Conservation (phyloP, 805 yeast genomes). For the Blastobotrys mokoenaii region DNA sequence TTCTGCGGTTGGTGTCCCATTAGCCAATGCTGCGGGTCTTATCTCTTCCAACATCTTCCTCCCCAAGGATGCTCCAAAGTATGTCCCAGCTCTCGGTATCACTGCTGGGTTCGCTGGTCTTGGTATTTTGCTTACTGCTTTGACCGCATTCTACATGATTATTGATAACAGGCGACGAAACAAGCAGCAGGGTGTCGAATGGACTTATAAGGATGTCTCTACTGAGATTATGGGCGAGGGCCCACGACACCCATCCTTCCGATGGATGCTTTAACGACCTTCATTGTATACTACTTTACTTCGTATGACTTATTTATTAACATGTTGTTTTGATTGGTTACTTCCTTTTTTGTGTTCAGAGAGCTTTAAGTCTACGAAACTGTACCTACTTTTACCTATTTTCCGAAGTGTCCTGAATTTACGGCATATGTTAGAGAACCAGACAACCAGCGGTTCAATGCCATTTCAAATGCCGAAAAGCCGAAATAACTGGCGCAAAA, state of each 20-base stretch:
- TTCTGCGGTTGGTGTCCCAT: slow-evolving; percentile 43
- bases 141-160: slow-evolving; percentile 31
- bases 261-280: slow-evolving; percentile 37
- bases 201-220: slow-evolving; percentile 15
- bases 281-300: no score
- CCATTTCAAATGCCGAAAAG: no score
- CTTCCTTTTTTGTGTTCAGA: no score
- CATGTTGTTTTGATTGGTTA: no score
- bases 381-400: no score
- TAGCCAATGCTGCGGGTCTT: slow-evolving; percentile 51
- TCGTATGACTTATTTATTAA: no score
- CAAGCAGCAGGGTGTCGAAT: slow-evolving; percentile 14
- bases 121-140: slow-evolving; percentile 30
- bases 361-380: no score
- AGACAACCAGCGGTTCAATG: no score
- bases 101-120: slow-evolving; percentile 41
- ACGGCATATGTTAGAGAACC: no score
- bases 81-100: slow-evolving; percentile 42
- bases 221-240: slow-evolving; percentile 39
- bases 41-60: slow-evolving; percentile 45
- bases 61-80: slow-evolving; percentile 47
- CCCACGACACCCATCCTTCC: slow-evolving; percentile 36
- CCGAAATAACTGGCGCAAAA: no score
- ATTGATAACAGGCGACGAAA: slow-evolving; percentile 34
- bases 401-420: no score